Evolutionary conservation across 2,329 filamentous ascomycete species (phyloP), one percentile per base, ranked within the genome.

Genomic region (Xylariales sp.): DNA sequence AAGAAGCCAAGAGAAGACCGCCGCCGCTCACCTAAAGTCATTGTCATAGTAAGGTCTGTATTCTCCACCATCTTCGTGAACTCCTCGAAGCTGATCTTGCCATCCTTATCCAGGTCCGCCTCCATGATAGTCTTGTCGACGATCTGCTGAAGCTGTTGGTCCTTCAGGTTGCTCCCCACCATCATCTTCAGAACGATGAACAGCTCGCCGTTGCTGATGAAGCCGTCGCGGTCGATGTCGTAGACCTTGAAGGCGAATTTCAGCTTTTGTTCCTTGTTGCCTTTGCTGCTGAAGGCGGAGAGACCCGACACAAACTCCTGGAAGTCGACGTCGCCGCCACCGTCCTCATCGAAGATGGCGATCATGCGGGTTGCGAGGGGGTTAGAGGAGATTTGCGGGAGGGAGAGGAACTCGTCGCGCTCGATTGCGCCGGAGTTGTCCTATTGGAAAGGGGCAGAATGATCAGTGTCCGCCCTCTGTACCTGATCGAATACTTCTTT

Each of bases 121-220:
- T 98, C 93, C 93, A 97, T 97, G 64, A 98, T 97, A 46, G 93
- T 98, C 81, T 98, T 98, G 73, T 98, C 93, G 54, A 98, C 93
- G 63, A 98, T 98, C 80, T 91, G 93, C 72, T 98, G 93, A 63
- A 98, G 71, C 71, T 98, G 93, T 69, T 96, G 88, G 65, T 98
- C 93, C 76, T 98, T 98, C 59, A 98, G 72, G 67, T 98, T 98
- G 72, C 87, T 96, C 46, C 93, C 93, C 38, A 98, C 93, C 93
- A 98, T 98, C 93, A 98, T 98, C 85, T 98, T 98, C 58, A 98
- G 77, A 59, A 98, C 93, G 58, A 98, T 97, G 66, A 97, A 98
- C 38, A 98, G 79, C 73, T 98, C 93, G 57, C 93, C 93, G 66
- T 98, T 98, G 73, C 88, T 95, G 61, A 98, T 98, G 70, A 87